Conservation (phyloP, 108 stramenopile genomes). For the Fragilaria radians region DNA sequence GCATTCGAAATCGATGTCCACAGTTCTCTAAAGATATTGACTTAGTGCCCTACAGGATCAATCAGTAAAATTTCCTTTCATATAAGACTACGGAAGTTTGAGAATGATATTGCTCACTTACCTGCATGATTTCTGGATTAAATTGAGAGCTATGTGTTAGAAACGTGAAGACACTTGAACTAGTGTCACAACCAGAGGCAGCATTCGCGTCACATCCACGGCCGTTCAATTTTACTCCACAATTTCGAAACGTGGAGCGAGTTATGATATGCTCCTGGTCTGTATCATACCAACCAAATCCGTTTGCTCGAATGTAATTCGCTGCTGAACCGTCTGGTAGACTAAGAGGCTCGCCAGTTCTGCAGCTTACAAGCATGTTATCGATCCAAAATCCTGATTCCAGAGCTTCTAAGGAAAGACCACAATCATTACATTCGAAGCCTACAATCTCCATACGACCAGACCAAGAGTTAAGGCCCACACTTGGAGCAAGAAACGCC, state of each 20-base stretch:
- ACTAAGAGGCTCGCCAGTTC: conserved; percentile 18
- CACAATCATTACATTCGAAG: conserved; percentile 27
- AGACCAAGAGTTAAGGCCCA: conserved; percentile 25
- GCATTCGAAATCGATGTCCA: conserved; percentile 21
- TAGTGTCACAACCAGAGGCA: conserved; percentile 15
- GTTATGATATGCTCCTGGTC: conserved; percentile 37
- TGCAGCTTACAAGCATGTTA: conserved; percentile 24
- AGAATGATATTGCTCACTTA: not conserved
- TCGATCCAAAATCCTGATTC: conserved; percentile 35
- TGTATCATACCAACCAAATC: conserved; percentile 38
- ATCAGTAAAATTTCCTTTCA: not conserved
- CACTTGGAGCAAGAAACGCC: conserved; percentile 14
- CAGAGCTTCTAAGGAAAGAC: conserved; percentile 24
- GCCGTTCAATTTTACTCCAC: conserved; percentile 21
- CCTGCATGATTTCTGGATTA: conserved; percentile 21
- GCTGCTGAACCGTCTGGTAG: conserved; percentile 4
- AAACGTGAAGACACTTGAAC: conserved; percentile 24
- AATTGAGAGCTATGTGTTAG: conserved; percentile 22
- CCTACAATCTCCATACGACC: conserved; percentile 26
- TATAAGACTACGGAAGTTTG: not conserved
- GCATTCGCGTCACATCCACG: conserved; percentile 21
- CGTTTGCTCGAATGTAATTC: conserved; percentile 10
- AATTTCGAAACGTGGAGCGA: conserved; percentile 20
- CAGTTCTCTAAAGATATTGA: conserved; percentile 25
- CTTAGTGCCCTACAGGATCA: conserved; percentile 8